phyloP scores from a whole-genome alignment of 2,329 filamentous ascomycete genomes.

The Exserohilum rostratum region DNA sequence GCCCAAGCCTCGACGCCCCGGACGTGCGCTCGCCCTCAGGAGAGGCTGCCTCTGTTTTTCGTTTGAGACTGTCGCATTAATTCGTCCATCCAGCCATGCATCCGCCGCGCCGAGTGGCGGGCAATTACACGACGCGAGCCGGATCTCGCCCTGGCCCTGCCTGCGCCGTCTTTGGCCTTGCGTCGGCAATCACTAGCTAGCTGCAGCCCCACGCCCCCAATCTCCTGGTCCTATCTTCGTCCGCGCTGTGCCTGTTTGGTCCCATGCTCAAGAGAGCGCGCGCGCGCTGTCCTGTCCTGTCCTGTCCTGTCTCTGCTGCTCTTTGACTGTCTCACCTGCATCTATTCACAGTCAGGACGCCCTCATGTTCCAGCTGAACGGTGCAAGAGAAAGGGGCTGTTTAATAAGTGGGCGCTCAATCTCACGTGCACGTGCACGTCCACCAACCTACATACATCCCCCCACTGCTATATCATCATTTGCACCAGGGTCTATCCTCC shows the following conservation, averaged over 20 bases:
- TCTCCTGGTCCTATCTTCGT: constrained; percentile 10
- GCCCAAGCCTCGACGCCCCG: neutral
- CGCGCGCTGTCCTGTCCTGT: neutral
- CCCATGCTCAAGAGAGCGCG: neutral
- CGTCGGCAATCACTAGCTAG: constrained; percentile 9
- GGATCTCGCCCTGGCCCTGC: constrained; percentile 8
- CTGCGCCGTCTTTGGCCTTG: constrained; percentile 5
- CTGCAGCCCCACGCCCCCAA: constrained; percentile 13
- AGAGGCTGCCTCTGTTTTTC: neutral
- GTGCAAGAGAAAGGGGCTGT: neutral
- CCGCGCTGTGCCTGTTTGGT: neutral
- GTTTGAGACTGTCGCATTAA: neutral
- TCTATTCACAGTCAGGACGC: too few relatives aligned
- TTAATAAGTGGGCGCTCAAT: neutral
- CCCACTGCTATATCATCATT: neutral
- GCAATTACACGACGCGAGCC: constrained; percentile 5
- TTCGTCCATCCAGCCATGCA: neutral
- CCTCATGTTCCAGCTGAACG: neutral
- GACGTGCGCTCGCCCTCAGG: constrained; percentile 1
- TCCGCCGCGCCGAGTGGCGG: constrained; percentile 4
- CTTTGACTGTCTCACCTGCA: too few relatives aligned
- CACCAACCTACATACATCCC: neutral
- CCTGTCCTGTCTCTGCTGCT: neutral
- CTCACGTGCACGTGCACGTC: constrained; percentile 1
- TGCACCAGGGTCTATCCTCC: neutral